These are phyloP conservation scores for Sclerotinia subarctica DNA, from an alignment of 2,329 filamentous ascomycete genomes.

Conservation along the genomic window DNA sequence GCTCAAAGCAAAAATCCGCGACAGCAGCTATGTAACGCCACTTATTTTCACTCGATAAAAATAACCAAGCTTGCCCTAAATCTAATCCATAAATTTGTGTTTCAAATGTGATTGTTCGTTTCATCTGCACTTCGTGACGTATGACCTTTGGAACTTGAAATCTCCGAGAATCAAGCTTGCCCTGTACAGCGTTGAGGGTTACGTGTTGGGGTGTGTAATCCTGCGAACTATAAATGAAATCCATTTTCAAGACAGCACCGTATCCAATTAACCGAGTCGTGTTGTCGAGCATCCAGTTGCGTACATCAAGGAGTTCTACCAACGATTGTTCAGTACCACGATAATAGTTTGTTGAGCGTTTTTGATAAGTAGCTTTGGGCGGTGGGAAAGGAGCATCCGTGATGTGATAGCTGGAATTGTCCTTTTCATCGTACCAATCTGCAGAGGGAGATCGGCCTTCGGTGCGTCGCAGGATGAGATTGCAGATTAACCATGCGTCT, in stretches of 20 bases:
- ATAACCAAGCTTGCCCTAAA: not conserved
- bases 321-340: not conserved
- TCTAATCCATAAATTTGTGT: not conserved
- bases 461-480: not conserved
- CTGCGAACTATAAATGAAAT: not conserved
- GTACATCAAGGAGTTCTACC: fast-evolving
- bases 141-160: not conserved
- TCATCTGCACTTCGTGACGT: not conserved
- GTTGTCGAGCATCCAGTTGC: not conserved
- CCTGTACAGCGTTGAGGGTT: not conserved
- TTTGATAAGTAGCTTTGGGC: not conserved
- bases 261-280: not conserved
- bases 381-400: not conserved
- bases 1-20: too few species aligned
- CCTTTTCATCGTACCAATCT: conserved; percentile 2
- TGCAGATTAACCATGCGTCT: not conserved
- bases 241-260: not conserved
- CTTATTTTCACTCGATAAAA: not conserved
- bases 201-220: too few species aligned
- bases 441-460: not conserved
- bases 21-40: too few species aligned
- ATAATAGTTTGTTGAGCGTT: not conserved
- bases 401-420: conserved; percentile 2
- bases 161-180: not conserved
- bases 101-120: not conserved